A percentile compares a stretch with the other conserved stretches of the same genome.
Evolutionary conservation across 2,329 filamentous ascomycete genomes (phyloP).

Genomic region (Magnaporthales sp.): DNA sequence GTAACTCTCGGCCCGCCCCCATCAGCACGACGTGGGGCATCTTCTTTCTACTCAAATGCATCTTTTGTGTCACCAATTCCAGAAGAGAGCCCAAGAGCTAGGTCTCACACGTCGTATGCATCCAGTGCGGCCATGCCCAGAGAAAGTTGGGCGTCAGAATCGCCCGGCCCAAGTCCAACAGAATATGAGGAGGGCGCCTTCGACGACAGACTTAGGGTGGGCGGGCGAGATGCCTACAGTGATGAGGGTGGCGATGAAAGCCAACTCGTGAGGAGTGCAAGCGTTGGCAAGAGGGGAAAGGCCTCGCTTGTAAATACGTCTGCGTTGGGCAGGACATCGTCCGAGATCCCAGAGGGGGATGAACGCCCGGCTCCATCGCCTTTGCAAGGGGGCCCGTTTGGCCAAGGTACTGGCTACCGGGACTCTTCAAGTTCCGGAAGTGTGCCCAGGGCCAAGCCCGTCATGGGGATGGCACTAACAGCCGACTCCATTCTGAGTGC

Average conservation of each 20-base stretch:
- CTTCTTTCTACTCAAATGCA: conserved; percentile 55
- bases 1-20: conserved; percentile 51
- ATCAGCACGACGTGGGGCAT: conserved; percentile 49
- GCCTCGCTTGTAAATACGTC: conserved; percentile 43
- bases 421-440: conserved; percentile 37
- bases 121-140: conserved; percentile 63
- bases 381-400: conserved; percentile 28
- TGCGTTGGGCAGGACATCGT: neutral
- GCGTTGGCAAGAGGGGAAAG: conserved; percentile 51
- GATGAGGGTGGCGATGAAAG: conserved; percentile 45
- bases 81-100: conserved; percentile 54
- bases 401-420: conserved; percentile 35
- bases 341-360: conserved; percentile 6
- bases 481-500: conserved; percentile 41
- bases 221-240: conserved; percentile 29
- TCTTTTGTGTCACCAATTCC: conserved; percentile 69
- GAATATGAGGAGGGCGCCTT: conserved; percentile 33
- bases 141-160: conserved; percentile 49
- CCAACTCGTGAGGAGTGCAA: conserved; percentile 51
- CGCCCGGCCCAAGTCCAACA: neutral
- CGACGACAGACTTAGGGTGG: conserved; percentile 39
- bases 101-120: conserved; percentile 56
- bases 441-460: conserved; percentile 18
- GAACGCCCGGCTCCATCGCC: conserved; percentile 27
- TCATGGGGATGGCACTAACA: conserved; percentile 22